Evolutionary conservation across 441 rosid species (phyloP), one percentile per base, ranked within the genome.

Genomic region (Theobroma grandiflorum): DNA sequence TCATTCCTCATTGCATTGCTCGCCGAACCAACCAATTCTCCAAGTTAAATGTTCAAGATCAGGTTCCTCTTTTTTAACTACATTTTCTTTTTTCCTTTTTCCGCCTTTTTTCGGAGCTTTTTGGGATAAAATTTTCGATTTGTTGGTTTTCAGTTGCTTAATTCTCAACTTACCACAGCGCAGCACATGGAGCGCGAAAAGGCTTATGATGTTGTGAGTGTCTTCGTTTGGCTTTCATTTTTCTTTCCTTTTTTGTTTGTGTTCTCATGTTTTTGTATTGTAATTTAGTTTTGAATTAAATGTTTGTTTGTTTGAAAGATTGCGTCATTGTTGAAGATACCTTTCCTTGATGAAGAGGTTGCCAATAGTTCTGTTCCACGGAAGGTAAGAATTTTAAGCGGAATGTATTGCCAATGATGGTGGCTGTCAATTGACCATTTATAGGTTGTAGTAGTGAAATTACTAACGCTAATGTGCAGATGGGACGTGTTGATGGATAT

Each of bases 281-380:
- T 42, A 47, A 22, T 83, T 71, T 64, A 52, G 67, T 2, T 72
- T 49, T 47, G 37, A 18, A 4, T 72, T 55, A 15, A 26, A 35
- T 76, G 59, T 61, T 82, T 73, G 12, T 75, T 75, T 33, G 18
- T 74, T 76, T 76, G 53, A 35, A 82, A 97, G 99, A 85, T 88
- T 71, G 99, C 99, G 6, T 93, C 98, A 0, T 83, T 93, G 85
- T 81, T 97, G 94, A 95, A 93, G 89, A 97, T 95, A 63, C 99
- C 98, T 0, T 92, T 87, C 79, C 86, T 95, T 6, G 98, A 94
- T 70, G 98, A 95, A 75, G 94, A 91, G 85, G 89, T 91, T 78
- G 85, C 95, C 7, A 92, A 86, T 84, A 95, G 83, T 81, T 88
- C 96, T 78, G 90, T 86, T 64, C 94, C 94, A 0, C 95, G 96